Conservation (phyloP, 441 rosid species). For the Cnidoscolus chayamansa region DNA sequence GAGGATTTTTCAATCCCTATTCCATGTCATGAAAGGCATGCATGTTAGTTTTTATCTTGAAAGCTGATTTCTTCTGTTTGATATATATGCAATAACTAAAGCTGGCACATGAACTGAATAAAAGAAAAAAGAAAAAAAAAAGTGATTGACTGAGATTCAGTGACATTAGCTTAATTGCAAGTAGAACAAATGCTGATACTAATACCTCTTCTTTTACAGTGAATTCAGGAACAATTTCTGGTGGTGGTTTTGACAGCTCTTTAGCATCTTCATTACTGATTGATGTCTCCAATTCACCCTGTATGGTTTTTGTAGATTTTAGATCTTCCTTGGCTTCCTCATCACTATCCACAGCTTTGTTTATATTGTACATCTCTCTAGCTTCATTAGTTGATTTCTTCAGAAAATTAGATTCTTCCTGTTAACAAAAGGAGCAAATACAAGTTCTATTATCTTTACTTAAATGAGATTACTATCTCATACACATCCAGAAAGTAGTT, state of each 20-base stretch:
- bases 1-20: slow-evolving; percentile 22
- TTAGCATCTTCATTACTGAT: not conserved
- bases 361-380: not conserved
- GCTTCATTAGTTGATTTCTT: slow-evolving; percentile 14
- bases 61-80: no score
- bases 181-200: not conserved
- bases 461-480: not conserved
- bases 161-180: not conserved
- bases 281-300: slow-evolving; percentile 20
- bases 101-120: not conserved
- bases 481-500: not conserved
- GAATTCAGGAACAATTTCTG: slow-evolving; percentile 5
- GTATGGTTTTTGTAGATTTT: not conserved
- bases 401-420: slow-evolving; percentile 23
- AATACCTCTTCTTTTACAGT: slow-evolving; percentile 2
- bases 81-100: no score
- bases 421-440: slow-evolving; percentile 11
- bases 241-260: not conserved
- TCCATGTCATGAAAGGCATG: slow-evolving; percentile 22
- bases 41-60: no score
- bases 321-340: slow-evolving; percentile 14
- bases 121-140: not conserved
- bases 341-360: slow-evolving; percentile 5
- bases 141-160: not conserved
- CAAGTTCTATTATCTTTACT: not conserved